phyloP scores from a whole-genome alignment of 768 basidiomycete species.

The Psilocybe subaeruginosa region DNA sequence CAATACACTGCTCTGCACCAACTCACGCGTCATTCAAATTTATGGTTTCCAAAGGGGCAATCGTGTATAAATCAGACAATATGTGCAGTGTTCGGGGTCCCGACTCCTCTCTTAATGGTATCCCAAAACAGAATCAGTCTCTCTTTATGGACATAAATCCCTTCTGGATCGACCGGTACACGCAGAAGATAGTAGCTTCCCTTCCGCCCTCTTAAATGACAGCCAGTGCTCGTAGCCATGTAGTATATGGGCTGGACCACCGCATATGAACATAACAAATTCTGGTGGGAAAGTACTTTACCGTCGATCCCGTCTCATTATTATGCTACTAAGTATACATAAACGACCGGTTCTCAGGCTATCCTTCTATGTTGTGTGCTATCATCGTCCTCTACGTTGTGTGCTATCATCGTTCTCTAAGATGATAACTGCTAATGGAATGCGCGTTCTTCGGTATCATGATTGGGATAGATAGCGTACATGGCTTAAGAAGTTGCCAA shows the following conservation, averaged over 20 bases:
- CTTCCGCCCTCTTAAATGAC: not conserved
- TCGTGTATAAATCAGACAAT: not conserved
- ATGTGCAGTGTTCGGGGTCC: not conserved
- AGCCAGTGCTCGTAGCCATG: not conserved
- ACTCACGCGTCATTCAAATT: not conserved
- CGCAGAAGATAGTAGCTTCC: not conserved
- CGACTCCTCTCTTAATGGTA: not conserved
- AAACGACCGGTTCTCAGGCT: not conserved
- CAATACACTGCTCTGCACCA: not conserved
- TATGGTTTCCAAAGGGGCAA: not conserved
- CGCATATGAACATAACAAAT: too few species aligned
- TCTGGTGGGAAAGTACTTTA: too few species aligned
- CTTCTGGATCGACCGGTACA: not conserved
- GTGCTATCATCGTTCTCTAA: too few species aligned
- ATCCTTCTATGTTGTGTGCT: too few species aligned
- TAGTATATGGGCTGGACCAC: not conserved
- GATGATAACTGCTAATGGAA: not conserved
- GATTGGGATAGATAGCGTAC: not conserved
- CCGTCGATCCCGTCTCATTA: too few species aligned
- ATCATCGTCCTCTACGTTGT: too few species aligned
- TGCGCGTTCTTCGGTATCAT: not conserved
- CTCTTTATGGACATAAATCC: slow-evolving; percentile 1
- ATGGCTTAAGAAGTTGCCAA: too few species aligned
- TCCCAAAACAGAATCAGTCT: not conserved
- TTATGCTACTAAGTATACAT: not conserved